Evolutionary conservation across 2,329 filamentous ascomycete genomes (phyloP).

Genomic region (Ophiosphaerella narmari): DNA sequence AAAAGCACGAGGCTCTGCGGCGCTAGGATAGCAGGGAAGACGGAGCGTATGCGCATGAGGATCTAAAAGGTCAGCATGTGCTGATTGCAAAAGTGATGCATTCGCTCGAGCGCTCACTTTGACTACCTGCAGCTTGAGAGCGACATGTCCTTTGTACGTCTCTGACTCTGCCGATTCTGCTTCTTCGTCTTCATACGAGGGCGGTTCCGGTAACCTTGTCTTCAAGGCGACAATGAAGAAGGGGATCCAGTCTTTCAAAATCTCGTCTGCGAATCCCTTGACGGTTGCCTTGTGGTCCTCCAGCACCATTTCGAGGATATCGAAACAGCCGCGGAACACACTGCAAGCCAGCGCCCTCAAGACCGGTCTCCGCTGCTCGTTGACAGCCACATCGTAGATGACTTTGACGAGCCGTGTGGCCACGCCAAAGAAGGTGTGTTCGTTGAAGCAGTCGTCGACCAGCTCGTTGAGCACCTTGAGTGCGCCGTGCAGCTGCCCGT

Average conservation of each 20-base stretch:
- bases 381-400: slow-evolving; percentile 80
- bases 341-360: slow-evolving; percentile 85
- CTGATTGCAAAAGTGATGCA: neutral
- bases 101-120: slow-evolving; percentile 58
- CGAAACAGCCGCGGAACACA: slow-evolving; percentile 89
- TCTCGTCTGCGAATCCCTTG: slow-evolving; percentile 85
- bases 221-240: slow-evolving; percentile 85
- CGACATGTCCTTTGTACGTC: slow-evolving; percentile 78
- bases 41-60: slow-evolving; percentile 81
- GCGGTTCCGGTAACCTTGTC: slow-evolving; percentile 67
- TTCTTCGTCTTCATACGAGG: slow-evolving; percentile 62
- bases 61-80: slow-evolving; percentile 56
- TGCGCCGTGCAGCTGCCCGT: slow-evolving; percentile 84
- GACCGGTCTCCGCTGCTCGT: slow-evolving; percentile 72
- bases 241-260: slow-evolving; percentile 81
- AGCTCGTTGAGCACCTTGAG: slow-evolving; percentile 86
- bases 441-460: slow-evolving; percentile 90
- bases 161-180: slow-evolving; percentile 62
- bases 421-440: slow-evolving; percentile 92
- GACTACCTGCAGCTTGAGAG: slow-evolving; percentile 90
- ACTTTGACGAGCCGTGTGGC: slow-evolving; percentile 83
- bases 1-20: slow-evolving; percentile 84
- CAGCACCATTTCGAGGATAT: slow-evolving; percentile 95
- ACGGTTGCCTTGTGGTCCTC: slow-evolving; percentile 88
- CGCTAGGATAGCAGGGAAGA: slow-evolving; percentile 81